Conservation (phyloP, 179 eudicot genomes). For the Gypsophila paniculata region DNA sequence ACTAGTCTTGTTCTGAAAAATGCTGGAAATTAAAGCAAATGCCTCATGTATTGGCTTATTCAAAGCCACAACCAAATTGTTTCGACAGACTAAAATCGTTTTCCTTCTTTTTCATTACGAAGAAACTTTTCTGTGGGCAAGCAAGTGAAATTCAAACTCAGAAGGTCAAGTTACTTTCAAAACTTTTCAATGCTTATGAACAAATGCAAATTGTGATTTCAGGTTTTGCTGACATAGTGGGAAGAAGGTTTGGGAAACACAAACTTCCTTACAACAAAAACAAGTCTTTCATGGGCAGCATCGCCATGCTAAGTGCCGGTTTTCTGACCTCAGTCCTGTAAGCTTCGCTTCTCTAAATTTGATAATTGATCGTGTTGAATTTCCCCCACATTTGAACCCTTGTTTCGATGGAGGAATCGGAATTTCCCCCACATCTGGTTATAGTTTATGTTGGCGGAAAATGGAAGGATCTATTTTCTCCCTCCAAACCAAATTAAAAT, state of each 20-base stretch:
- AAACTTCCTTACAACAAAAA: constrained; percentile 67
- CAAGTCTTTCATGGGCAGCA: constrained; percentile 79
- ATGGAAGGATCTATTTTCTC: not conserved
- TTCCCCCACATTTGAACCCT: no score
- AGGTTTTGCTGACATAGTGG: constrained; percentile 93
- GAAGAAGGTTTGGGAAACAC: constrained; percentile 63
- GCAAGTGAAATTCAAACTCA: no score
- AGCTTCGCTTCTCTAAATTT: constrained; percentile 7
- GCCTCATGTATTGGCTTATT: no score
- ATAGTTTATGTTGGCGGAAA: not conserved
- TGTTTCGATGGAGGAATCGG: no score
- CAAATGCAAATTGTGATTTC: constrained; percentile 18
- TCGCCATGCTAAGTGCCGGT: constrained; percentile 73
- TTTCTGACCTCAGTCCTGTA: constrained; percentile 81
- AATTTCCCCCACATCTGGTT: no score
- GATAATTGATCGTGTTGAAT: not conserved
- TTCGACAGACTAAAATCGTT: no score
- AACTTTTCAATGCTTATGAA: not conserved
- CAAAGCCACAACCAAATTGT: no score
- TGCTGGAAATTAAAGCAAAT: no score
- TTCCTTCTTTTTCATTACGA: no score
- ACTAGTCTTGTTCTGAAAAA: no score
- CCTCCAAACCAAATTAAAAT: not conserved
- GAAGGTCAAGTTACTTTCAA: not conserved
- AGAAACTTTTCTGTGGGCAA: no score